Base-by-base conservation (phyloP, 2,329 filamentous ascomycete genomes). In the Neospermospora avenae region DNA sequence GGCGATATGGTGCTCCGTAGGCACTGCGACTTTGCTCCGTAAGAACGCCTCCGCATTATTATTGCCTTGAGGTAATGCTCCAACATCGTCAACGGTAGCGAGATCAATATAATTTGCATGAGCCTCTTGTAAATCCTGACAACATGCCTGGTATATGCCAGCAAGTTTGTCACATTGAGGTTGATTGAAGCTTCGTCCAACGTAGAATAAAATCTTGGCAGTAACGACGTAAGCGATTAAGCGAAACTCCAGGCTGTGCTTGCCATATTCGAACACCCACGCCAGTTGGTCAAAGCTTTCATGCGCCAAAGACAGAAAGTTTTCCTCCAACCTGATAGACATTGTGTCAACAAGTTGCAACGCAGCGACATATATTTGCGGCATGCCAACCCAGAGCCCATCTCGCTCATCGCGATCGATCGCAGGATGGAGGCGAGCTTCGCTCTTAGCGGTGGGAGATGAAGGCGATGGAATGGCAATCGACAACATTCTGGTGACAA, bases 391-490 rank as follows among this genome's bases (percentile, higher is more conserved):
- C 84, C 89, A 93, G 3, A 97, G 80, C 46, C 87, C 84, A 56
- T 96, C 91, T 62, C 88, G 87, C 74, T 97, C 93, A 53, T 96
- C 90, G 62, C 88, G 84, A 34, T 86, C 82, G 63, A 95, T 84
- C 63, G 90, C 87, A 7, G 86, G 80, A 67, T 92, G 93, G 61
- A 86, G 79, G 62, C 87, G 83, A n/a, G 84, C 62, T 57, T 59
- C 59, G 20, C 63, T 66, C 37, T 60, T 57, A 45, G 55, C 63
- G 22, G 66, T 58, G 18, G 59, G 55, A 39, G 57, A 61, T 16
- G 61, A 57, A 7, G 60, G 55, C 25, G 63, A 54, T 6, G 65
- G 83, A 73, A 72, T 81, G 73, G 79, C 77, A 46, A 96, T 80
- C 18, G 88, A 84, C 37, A 90, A 82, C 28, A 96, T 75, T 46